These are phyloP conservation scores for Gremmenia infestans DNA, from an alignment of 2,329 filamentous ascomycete genomes.

Conservation along the genomic window DNA sequence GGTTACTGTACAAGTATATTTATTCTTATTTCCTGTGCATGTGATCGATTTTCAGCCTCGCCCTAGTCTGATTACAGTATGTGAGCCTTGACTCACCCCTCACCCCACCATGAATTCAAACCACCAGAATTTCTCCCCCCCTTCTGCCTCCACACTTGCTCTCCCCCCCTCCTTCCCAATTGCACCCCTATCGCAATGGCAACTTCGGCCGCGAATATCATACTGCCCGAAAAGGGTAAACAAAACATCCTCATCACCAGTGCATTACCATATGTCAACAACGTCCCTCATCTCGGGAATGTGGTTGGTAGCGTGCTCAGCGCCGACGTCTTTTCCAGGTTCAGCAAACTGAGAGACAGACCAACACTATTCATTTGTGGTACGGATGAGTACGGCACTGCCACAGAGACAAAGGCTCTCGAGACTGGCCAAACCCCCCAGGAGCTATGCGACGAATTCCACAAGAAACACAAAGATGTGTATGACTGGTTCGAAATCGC, in stretches of 20 bases:
- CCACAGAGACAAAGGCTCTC: conserved; percentile 91
- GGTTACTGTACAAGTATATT: too few relatives aligned
- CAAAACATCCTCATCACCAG: conserved; percentile 87
- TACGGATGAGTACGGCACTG: conserved; percentile 91
- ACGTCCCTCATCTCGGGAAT: conserved; percentile 81
- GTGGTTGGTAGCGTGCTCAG: conserved; percentile 82
- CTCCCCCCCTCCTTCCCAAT: not conserved
- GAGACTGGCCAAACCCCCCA: conserved; percentile 79
- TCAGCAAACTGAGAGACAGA: conserved; percentile 72
- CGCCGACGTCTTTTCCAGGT: conserved; percentile 81
- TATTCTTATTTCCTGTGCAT: too few relatives aligned
- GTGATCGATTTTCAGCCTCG: not conserved
- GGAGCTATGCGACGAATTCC: conserved; percentile 88
- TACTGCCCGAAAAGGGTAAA: conserved; percentile 67
- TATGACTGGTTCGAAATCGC: conserved; percentile 96
- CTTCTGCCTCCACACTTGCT: not conserved
- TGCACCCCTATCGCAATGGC: not conserved
- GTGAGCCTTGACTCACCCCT: not conserved
- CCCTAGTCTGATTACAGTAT: not conserved
- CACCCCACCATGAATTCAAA: not conserved
- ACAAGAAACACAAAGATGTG: conserved; percentile 81
- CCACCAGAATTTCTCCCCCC: conserved; percentile 6
- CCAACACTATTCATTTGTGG: conserved; percentile 84
- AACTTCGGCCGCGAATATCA: conserved; percentile 32
- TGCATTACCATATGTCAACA: conserved; percentile 81